Conservation (phyloP, 1,139 yeast species). For the Candida mesenterica region DNA sequence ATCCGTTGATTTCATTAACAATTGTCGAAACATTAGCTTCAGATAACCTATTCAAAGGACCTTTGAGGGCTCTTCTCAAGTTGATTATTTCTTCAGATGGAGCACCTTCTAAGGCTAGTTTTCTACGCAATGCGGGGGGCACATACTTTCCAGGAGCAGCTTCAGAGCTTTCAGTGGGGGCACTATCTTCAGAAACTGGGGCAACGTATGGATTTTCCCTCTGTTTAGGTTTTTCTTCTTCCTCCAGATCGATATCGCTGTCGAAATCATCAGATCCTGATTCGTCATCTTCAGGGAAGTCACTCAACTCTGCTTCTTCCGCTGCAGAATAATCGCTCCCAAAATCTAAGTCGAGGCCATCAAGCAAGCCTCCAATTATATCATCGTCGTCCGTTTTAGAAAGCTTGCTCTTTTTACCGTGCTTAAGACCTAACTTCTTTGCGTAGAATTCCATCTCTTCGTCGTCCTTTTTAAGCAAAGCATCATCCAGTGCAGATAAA, state of each 20-base stretch:
- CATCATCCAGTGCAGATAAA: slow-evolving; percentile 40
- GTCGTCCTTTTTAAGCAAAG: slow-evolving; percentile 59
- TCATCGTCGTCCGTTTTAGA: slow-evolving; percentile 60
- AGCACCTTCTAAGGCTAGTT: slow-evolving; percentile 38
- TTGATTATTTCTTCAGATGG: slow-evolving; percentile 48
- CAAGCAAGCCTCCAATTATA: slow-evolving; percentile 68
- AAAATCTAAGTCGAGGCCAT: slow-evolving; percentile 71
- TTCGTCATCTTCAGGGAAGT: slow-evolving; percentile 15
- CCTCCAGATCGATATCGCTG: slow-evolving; percentile 25
- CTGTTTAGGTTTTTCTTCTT: slow-evolving; percentile 27
- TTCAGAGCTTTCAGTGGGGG: slow-evolving; percentile 13
- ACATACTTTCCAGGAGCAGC: slow-evolving; percentile 49
- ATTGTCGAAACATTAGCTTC: slow-evolving; percentile 78
- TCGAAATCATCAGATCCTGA: slow-evolving; percentile 25
- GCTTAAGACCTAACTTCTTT: slow-evolving; percentile 71
- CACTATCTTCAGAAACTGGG: slow-evolving; percentile 37
- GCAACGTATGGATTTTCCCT: slow-evolving; percentile 88
- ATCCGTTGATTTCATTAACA: slow-evolving; percentile 61
- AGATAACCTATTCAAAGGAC: slow-evolving; percentile 80
- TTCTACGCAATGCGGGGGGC: slow-evolving; percentile 80
- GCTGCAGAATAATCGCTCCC: slow-evolving; percentile 12
- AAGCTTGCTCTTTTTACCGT: slow-evolving; percentile 42
- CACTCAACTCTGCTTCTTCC: slow-evolving; percentile 8
- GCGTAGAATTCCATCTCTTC: slow-evolving; percentile 83
- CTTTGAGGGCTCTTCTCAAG: slow-evolving; percentile 64